These are phyloP conservation scores for Fusarium piperis DNA, from an alignment of 2,329 filamentous ascomycete genomes.

Conservation along the genomic window DNA sequence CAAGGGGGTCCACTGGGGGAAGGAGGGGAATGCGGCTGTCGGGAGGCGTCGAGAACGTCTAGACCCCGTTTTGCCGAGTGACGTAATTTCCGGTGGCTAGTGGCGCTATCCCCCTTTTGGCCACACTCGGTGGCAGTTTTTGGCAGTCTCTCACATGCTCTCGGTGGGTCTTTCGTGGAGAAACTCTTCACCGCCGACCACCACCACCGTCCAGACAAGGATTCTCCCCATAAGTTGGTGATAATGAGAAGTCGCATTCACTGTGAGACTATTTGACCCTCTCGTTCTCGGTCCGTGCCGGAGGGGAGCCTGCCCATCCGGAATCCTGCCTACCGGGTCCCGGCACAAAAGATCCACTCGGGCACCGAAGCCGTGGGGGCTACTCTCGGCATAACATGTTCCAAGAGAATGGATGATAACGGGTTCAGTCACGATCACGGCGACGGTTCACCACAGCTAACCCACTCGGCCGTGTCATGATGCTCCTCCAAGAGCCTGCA, in stretches of 20 bases:
- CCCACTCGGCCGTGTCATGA: background rate
- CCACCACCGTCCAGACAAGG: conserved; percentile 1
- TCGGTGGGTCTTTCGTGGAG: background rate
- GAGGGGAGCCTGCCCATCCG: conserved; percentile 2
- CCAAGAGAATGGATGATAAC: background rate
- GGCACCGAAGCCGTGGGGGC: conserved; percentile 19
- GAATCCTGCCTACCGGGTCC: conserved; percentile 10
- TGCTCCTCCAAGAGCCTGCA: background rate
- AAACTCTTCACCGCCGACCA: conserved; percentile 33
- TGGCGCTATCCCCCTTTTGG: conserved; percentile 20
- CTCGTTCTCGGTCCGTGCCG: conserved; percentile 19
- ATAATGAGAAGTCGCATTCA: conserved; percentile 3
- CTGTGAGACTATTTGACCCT: background rate
- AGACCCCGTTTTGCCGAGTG: conserved; percentile 29
- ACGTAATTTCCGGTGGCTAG: conserved; percentile 37
- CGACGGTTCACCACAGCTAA: background rate
- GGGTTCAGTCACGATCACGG: background rate
- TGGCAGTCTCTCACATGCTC: conserved; percentile 39
- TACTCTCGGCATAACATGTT: conserved; percentile 20
- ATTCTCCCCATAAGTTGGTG: conserved; percentile 1
- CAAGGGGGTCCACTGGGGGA: background rate
- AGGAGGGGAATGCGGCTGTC: conserved; percentile 3
- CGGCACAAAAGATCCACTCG: conserved; percentile 23
- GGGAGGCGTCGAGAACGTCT: conserved; percentile 6
- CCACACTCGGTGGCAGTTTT: conserved; percentile 37